These are phyloP conservation scores for Penicillium fuscoglaucum DNA, from an alignment of 2,329 filamentous ascomycete genomes.

Conservation along the genomic window DNA sequence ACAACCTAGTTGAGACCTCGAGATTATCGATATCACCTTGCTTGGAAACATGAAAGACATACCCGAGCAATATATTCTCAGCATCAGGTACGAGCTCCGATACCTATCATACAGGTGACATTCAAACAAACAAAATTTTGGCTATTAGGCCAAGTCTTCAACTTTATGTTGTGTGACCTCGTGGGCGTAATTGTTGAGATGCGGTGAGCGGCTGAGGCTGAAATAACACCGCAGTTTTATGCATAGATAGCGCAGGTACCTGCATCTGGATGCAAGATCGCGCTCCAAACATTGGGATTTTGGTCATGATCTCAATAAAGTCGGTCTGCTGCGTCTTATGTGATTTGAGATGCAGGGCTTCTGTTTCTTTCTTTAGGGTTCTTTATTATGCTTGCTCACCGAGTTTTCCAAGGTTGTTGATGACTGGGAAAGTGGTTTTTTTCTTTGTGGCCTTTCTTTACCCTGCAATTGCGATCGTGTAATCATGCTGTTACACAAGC, in stretches of 20 bases:
- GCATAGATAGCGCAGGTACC: slow-evolving; percentile 20
- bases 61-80: background rate
- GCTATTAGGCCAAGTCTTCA: background rate
- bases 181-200: slow-evolving; percentile 7
- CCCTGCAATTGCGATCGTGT: background rate
- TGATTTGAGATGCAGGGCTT: slow-evolving; percentile 1
- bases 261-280: slow-evolving; percentile 18
- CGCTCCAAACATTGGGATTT: slow-evolving; percentile 5
- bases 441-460: background rate
- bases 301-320: slow-evolving; percentile 10
- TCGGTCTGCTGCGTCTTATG: slow-evolving; percentile 13
- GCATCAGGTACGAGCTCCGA: background rate
- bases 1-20: no score
- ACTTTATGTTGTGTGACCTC: slow-evolving; percentile 16
- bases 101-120: background rate
- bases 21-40: background rate
- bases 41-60: background rate
- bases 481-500: background rate
- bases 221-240: slow-evolving; percentile 3
- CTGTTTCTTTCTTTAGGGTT: background rate
- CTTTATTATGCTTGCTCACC: background rate
- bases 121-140: background rate
- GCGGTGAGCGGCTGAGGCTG: slow-evolving; percentile 19
- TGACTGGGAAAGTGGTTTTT: background rate
- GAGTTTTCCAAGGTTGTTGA: background rate